A percentile compares a stretch with the other conserved stretches of the same genome.
phyloP scores from a whole-genome alignment of 352 stramenopile genomes.

The Phytophthora citricola region DNA sequence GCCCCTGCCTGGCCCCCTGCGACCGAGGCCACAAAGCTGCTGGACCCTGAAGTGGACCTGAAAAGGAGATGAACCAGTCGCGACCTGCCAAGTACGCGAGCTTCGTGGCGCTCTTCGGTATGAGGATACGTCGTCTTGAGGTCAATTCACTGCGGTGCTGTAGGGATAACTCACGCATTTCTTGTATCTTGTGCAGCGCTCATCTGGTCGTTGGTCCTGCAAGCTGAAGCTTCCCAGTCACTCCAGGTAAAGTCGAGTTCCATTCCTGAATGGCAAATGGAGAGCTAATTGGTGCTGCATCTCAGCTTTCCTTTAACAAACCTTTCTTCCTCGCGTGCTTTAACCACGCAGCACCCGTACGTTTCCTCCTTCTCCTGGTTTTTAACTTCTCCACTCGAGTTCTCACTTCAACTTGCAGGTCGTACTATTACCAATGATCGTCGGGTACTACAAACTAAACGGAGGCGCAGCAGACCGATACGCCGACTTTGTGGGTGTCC shows the following conservation, averaged over 20 bases:
- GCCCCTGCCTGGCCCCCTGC: slow-evolving; percentile 16
- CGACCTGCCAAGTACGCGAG: slow-evolving; percentile 30
- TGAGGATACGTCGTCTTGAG: neutral
- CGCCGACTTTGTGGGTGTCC: slow-evolving; percentile 27
- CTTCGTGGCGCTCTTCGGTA: slow-evolving; percentile 34
- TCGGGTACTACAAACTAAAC: slow-evolving; percentile 48
- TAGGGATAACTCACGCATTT: too few species aligned
- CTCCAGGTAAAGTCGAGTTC: slow-evolving; percentile 23
- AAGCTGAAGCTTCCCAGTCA: slow-evolving; percentile 39
- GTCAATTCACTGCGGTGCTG: too few species aligned
- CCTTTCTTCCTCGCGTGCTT: slow-evolving; percentile 68
- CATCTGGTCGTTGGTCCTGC: slow-evolving; percentile 42
- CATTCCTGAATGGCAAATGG: neutral
- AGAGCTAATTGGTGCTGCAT: neutral
- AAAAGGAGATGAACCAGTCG: slow-evolving; percentile 25
- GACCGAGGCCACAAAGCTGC: slow-evolving; percentile 33
- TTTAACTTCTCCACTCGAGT: too few species aligned
- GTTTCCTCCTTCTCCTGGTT: neutral
- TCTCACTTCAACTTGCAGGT: slow-evolving; percentile 23
- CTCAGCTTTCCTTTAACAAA: slow-evolving; percentile 38
- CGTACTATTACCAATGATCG: slow-evolving; percentile 46
- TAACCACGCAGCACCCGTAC: slow-evolving; percentile 53
- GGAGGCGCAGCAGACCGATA: slow-evolving; percentile 21
- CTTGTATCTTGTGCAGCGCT: slow-evolving; percentile 13
- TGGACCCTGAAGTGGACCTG: slow-evolving; percentile 15